phyloP scores from a whole-genome alignment of 1,139 yeast species.

The Debaryomyces subglobosus region DNA sequence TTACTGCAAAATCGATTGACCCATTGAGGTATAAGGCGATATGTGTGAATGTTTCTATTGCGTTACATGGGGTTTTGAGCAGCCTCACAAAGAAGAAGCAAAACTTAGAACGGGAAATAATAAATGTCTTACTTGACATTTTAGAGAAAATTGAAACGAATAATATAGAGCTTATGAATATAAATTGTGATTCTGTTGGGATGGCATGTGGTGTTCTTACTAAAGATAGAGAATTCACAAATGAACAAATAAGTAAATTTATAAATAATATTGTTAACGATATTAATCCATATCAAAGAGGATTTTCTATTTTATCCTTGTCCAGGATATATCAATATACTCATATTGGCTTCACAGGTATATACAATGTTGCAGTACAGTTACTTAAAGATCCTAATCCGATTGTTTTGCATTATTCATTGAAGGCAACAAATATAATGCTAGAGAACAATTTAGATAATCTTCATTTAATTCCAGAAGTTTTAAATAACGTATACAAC shows the following conservation, averaged over 20 bases:
- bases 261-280: conserved; percentile 61
- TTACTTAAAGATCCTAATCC: conserved; percentile 84
- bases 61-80: conserved; percentile 60
- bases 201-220: conserved; percentile 49
- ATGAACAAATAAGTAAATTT: conserved; percentile 55
- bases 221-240: conserved; percentile 22
- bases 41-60: conserved; percentile 61
- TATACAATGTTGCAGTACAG: conserved; percentile 61
- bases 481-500: conserved; percentile 48
- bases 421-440: conserved; percentile 59
- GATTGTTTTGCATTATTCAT: conserved; percentile 71
- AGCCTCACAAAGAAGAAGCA: conserved; percentile 29
- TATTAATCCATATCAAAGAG: conserved; percentile 62
- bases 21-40: conserved; percentile 52
- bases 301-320: conserved; percentile 62
- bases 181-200: conserved; percentile 74
- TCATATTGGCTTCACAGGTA: conserved; percentile 37
- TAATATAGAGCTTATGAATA: conserved; percentile 41
- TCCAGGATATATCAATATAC: conserved; percentile 58
- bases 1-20: conserved; percentile 32
- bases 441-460: conserved; percentile 60
- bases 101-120: conserved; percentile 47
- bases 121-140: conserved; percentile 58
- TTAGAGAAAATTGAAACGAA: conserved; percentile 49
- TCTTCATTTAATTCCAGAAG: conserved; percentile 46